Percentiles rank a stretch among this genome's conserved stretches.
These are phyloP conservation scores for Starmerella stellata DNA, from an alignment of 805 yeast genomes.

Conservation along the genomic window DNA sequence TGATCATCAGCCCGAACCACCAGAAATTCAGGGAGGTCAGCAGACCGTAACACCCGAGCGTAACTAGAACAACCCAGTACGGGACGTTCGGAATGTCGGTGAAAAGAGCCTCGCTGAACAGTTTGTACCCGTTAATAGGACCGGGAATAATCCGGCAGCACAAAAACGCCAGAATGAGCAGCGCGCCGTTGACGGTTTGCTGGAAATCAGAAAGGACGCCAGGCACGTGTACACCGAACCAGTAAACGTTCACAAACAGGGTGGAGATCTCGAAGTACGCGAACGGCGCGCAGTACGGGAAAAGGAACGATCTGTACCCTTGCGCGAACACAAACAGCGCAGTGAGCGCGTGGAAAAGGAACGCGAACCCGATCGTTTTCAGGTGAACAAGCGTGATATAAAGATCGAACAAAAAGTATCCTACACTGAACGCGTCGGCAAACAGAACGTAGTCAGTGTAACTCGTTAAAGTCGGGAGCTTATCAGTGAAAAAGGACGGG, in stretches of 20 bases:
- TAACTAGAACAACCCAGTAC: slow-evolving; percentile 29
- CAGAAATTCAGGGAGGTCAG: slow-evolving; percentile 51
- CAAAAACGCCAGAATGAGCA: slow-evolving; percentile 55
- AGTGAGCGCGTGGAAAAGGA: slow-evolving; percentile 65
- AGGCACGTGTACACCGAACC: slow-evolving; percentile 73
- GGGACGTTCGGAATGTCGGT: slow-evolving; percentile 27
- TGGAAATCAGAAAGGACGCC: slow-evolving; percentile 39
- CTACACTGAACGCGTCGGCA: slow-evolving; percentile 52
- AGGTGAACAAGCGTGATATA: slow-evolving; percentile 45
- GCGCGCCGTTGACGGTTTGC: slow-evolving; percentile 50
- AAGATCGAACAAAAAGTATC: slow-evolving; percentile 85
- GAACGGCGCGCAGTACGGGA: slow-evolving; percentile 68
- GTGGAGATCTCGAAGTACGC: slow-evolving; percentile 74
- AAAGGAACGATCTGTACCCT: slow-evolving; percentile 53
- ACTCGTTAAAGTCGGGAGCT: slow-evolving; percentile 45
- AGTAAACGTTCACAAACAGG: slow-evolving; percentile 85
- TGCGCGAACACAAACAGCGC: slow-evolving; percentile 56
- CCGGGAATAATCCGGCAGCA: slow-evolving; percentile 76
- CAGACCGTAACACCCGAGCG: slow-evolving; percentile 40
- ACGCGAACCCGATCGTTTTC: slow-evolving; percentile 59
- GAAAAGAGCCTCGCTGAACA: slow-evolving; percentile 22
- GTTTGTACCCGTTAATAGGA: slow-evolving; percentile 41
- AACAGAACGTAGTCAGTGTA: slow-evolving; percentile 56
- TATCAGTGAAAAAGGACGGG: slow-evolving; percentile 47
- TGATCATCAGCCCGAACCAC: slow-evolving; percentile 82